phyloP scores from a whole-genome alignment of 2,329 filamentous ascomycete species.

The Dendrostoma leiphaemia region DNA sequence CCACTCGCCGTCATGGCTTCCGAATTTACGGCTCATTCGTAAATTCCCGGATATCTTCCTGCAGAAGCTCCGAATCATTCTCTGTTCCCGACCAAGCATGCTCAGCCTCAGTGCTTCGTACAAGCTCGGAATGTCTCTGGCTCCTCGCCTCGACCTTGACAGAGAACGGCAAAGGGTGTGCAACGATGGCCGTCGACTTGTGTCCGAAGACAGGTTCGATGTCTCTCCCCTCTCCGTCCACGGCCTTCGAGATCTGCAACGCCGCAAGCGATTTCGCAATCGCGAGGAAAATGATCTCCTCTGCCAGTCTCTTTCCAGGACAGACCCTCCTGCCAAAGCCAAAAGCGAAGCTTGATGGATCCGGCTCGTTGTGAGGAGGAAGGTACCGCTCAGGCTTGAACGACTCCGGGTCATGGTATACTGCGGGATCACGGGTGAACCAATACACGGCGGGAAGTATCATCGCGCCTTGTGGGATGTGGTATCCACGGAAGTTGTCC shows the following conservation, averaged over 20 bases:
- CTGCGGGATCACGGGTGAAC: constrained; percentile 4
- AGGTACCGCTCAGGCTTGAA: constrained; percentile 17
- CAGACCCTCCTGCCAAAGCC: constrained; percentile 10
- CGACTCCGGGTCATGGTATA: not conserved
- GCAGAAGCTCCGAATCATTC: not conserved
- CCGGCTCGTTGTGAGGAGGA: not conserved
- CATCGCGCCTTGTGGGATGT: constrained; percentile 4
- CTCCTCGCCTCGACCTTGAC: not conserved
- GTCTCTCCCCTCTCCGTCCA: not conserved
- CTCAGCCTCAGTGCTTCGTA: not conserved
- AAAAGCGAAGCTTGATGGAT: not conserved
- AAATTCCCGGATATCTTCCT: not conserved
- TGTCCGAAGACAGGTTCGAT: not conserved
- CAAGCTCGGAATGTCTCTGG: not conserved
- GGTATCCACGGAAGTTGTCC: constrained; percentile 1
- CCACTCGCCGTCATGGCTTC: too few species aligned
- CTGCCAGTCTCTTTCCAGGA: constrained; percentile 4
- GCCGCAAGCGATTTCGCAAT: not conserved
- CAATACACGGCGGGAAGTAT: not conserved
- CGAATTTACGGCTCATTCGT: too few species aligned
- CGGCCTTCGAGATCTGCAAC: not conserved
- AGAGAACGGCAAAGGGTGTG: not conserved
- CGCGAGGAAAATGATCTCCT: not conserved
- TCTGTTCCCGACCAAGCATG: not conserved
- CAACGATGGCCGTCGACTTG: not conserved